Base-by-base conservation (phyloP, 768 basidiomycete species). In the Xerocomus potaroensis region DNA sequence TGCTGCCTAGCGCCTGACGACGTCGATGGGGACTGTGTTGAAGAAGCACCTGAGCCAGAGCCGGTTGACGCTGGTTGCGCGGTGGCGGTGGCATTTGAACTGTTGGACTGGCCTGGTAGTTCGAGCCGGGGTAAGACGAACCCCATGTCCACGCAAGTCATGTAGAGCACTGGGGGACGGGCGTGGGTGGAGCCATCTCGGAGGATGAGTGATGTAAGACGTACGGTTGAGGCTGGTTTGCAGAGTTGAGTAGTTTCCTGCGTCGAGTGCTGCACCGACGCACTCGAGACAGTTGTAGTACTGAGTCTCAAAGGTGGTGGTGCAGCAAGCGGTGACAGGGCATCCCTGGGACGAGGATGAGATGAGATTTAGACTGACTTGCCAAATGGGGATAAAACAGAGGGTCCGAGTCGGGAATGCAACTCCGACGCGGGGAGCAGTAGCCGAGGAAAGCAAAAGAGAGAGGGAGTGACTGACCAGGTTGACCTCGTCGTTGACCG, bases 231-330 rank as follows among this genome's bases (percentile, higher is more conserved):
- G 50, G 23, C 56, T 42, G 1, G 21, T 32, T 40, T 74, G 72
- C 0, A 60, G 54, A 1, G 43, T 10, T 6, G 62, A 44, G 39
- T 53, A 75, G 47, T 69, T 64, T 16, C 35, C 45, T 5, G 53
- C 42, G 35, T 66, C 46, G 27, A 58, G 19, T 2, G 63, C 59
- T 2, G 44, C 22, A 10, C 65, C 72, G 21, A 70, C 57, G 46
- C 77, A 78, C 4, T 57, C 29, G 50, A 75, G 58, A 49, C 77
- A 78, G 37, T 68, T 58, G 59, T 66, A 75, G 54, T 72, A 75
- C 4, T 50, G 44, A 0, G 53, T 61, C 47, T 72, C 67, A 46
- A 76, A 78, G 5, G 49, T 53, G 10, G 60, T 46, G 5, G 69
- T 61, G 55, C 77, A 78, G 45, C 76, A 78, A 18, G 52, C 47